Conservation (phyloP, 306 rosid species). For the Dalbergia cultrata region DNA sequence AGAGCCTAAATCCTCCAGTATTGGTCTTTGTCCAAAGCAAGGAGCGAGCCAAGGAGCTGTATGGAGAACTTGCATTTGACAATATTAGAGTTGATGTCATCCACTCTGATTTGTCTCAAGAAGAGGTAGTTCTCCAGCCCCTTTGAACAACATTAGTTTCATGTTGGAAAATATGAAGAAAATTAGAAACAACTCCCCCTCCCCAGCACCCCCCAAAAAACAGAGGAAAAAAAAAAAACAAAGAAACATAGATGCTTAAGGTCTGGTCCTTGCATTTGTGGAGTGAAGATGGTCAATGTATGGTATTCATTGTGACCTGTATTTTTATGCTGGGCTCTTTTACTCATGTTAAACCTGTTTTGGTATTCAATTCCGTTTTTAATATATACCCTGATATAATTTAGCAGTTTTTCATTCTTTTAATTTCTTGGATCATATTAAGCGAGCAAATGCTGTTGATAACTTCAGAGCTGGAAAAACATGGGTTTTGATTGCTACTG, state of each 20-base stretch:
- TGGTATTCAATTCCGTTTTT: neutral
- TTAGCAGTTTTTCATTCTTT: conserved; percentile 28
- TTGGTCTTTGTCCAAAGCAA: conserved; percentile 94
- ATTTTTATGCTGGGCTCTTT: conserved; percentile 27
- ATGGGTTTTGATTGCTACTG: conserved; percentile 98
- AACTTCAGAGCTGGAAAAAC: conserved; percentile 94
- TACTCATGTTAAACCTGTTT: conserved; percentile 6
- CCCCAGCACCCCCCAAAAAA: neutral
- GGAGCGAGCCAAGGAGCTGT: conserved; percentile 93
- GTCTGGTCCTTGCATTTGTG: conserved; percentile 10
- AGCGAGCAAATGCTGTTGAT: conserved; percentile 92
- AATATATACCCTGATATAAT: conserved; percentile 9
- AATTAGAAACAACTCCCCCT: conserved; percentile 6
- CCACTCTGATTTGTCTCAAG: conserved; percentile 90
- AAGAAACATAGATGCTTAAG: neutral
- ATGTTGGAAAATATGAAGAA: conserved; percentile 22
- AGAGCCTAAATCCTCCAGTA: conserved; percentile 93
- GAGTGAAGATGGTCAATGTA: conserved; percentile 37
- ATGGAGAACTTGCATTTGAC: conserved; percentile 78
- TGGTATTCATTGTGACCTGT: conserved; percentile 11
- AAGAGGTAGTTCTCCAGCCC: conserved; percentile 62
- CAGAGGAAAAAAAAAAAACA: conserved; percentile 3
- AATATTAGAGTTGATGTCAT: conserved; percentile 81
- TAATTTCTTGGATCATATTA: conserved; percentile 46
- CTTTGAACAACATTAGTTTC: conserved; percentile 33